phyloP scores from a whole-genome alignment of 2,329 filamentous ascomycete species.

The Rutstroemia sp. region DNA sequence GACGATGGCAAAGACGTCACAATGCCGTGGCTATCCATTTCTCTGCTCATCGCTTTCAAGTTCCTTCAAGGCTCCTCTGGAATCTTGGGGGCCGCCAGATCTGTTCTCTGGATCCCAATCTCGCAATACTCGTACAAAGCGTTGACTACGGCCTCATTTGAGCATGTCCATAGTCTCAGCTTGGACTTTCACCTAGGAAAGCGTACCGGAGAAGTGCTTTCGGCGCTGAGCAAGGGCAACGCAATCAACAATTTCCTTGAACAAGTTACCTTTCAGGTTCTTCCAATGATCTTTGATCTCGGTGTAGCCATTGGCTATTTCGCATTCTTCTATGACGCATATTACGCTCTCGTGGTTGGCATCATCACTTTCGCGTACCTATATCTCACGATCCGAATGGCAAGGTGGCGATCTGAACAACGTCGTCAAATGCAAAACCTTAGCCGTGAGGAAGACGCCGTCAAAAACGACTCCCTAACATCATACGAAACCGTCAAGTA shows the following conservation, averaged over 20 bases:
- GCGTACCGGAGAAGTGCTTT: conserved; percentile 91
- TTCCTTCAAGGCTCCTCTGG: conserved; percentile 85
- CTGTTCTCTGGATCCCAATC: conserved; percentile 90
- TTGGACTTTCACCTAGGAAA: conserved; percentile 96
- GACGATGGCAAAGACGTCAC: conserved; percentile 37
- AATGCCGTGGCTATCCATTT: conserved; percentile 67
- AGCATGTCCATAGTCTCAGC: conserved; percentile 92
- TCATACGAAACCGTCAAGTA: conserved; percentile 97
- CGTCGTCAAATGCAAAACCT: conserved; percentile 92
- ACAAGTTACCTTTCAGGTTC: conserved; percentile 90
- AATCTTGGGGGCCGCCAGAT: conserved; percentile 72
- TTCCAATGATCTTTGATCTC: conserved; percentile 90
- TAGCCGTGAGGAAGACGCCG: conserved; percentile 88
- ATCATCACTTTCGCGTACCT: conserved; percentile 95
- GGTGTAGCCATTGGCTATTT: conserved; percentile 80
- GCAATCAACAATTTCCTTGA: conserved; percentile 96
- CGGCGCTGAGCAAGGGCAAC: conserved; percentile 89
- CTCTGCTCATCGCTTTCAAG: conserved; percentile 69
- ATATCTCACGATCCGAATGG: conserved; percentile 93
- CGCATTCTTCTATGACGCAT: conserved; percentile 69
- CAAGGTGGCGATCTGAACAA: conserved; percentile 84
- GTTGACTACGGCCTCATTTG: conserved; percentile 89
- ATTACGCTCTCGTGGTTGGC: conserved; percentile 83
- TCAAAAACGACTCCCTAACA: conserved; percentile 97
- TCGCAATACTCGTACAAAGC: conserved; percentile 95